phyloP scores from a whole-genome alignment of 2,329 filamentous ascomycete species.

The Calonectria ilicicola region DNA sequence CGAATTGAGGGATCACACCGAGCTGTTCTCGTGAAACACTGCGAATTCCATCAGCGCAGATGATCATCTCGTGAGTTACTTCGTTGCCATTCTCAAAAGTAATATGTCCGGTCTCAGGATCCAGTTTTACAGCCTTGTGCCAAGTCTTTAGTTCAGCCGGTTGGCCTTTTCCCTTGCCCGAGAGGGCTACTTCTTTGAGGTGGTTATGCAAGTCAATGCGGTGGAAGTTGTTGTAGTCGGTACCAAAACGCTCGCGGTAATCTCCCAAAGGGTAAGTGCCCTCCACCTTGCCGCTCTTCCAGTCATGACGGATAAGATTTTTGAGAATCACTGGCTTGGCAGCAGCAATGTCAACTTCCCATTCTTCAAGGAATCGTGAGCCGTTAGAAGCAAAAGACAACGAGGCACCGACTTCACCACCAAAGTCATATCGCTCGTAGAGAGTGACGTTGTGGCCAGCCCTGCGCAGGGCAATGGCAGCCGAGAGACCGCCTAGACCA shows the following conservation, averaged over 20 bases:
- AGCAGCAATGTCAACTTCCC: conserved; percentile 69
- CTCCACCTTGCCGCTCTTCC: conserved; percentile 70
- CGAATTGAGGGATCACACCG: conserved; percentile 65
- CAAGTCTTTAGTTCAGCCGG: conserved; percentile 65
- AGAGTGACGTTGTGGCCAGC: conserved; percentile 62
- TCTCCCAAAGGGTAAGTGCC: conserved; percentile 70
- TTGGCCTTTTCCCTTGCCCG: conserved; percentile 60
- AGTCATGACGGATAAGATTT: conserved; percentile 73
- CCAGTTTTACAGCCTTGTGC: conserved; percentile 62
- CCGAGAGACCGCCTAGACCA: conserved; percentile 54
- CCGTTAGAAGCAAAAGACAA: conserved; percentile 74
- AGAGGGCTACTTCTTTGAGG: conserved; percentile 67
- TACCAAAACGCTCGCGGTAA: conserved; percentile 71
- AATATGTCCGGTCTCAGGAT: conserved; percentile 61
- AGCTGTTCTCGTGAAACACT: conserved; percentile 67
- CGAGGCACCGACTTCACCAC: conserved; percentile 73
- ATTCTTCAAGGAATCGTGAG: conserved; percentile 72
- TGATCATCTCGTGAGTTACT: conserved; percentile 64
- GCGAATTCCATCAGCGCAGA: conserved; percentile 73
- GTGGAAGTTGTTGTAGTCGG: conserved; percentile 74
- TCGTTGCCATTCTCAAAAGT: conserved; percentile 62
- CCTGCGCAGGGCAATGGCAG: conserved; percentile 54
- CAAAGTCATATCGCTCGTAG: conserved; percentile 72
- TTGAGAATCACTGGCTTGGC: conserved; percentile 71
- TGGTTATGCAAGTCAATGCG: conserved; percentile 72